A percentile compares a stretch with the other conserved stretches of the same genome.
phyloP scores from a whole-genome alignment of 306 rosid genomes.

The Fagus crenata region DNA sequence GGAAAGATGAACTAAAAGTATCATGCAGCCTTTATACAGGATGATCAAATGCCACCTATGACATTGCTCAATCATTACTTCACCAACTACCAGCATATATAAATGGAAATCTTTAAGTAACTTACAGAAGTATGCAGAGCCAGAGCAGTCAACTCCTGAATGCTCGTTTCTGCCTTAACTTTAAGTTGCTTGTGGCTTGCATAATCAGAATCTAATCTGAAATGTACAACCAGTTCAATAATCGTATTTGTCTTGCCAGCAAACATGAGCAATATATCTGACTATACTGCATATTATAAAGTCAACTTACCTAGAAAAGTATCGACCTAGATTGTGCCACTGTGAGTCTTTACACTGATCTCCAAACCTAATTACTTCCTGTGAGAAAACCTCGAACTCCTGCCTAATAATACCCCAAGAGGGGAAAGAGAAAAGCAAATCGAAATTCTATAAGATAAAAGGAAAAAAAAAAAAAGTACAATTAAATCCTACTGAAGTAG shows the following conservation, averaged over 20 bases:
- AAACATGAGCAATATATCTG: neutral
- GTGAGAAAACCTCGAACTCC: constrained; percentile 61
- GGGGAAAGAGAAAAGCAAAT: constrained; percentile 17
- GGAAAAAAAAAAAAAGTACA: neutral
- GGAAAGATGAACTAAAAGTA: constrained; percentile 11
- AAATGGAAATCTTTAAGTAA: constrained; percentile 17
- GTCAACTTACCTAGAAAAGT: constrained; percentile 59
- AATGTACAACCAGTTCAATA: constrained; percentile 28
- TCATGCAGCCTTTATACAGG: constrained; percentile 21
- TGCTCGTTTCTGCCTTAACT: constrained; percentile 61
- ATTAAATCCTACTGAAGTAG: neutral
- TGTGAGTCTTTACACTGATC: constrained; percentile 84
- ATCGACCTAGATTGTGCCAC: constrained; percentile 80
- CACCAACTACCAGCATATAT: constrained; percentile 11
- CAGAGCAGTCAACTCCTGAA: constrained; percentile 65
- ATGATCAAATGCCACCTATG: constrained; percentile 21
- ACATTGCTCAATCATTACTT: constrained; percentile 29
- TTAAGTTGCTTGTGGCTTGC: constrained; percentile 39
- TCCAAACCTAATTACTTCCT: constrained; percentile 89
- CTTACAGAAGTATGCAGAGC: constrained; percentile 83
- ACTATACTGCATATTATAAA: constrained; percentile 19
- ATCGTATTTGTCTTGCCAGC: constrained; percentile 24
- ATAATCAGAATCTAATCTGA: constrained; percentile 69
- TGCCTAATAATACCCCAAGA: constrained; percentile 51
- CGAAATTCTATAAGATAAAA: neutral